These are phyloP conservation scores for Fusarium kyushuense DNA, from an alignment of 2,329 filamentous ascomycete genomes.

Conservation along the genomic window DNA sequence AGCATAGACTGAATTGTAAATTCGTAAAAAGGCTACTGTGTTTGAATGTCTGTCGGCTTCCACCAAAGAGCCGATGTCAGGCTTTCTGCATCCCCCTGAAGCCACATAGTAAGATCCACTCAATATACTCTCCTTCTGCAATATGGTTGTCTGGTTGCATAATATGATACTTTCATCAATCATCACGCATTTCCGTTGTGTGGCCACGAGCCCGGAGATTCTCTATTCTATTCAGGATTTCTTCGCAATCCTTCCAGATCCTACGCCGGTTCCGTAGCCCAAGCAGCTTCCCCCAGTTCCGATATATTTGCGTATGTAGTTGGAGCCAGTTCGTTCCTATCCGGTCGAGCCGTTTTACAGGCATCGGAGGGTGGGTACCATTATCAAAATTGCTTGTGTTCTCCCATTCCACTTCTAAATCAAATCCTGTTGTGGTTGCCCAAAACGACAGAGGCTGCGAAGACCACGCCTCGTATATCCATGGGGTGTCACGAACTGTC, in stretches of 20 bases:
- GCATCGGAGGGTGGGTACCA: neutral
- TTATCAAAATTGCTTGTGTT: neutral
- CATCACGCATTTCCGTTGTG: no score
- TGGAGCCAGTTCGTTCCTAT: conserved; percentile 8
- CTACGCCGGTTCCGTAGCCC: conserved; percentile 17
- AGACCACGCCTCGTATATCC: conserved; percentile 39
- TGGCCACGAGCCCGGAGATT: no score
- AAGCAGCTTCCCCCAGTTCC: neutral
- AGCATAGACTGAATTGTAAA: no score
- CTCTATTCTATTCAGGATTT: neutral
- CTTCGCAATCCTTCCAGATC: conserved; percentile 22
- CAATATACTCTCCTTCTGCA: no score
- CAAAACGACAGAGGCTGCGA: conserved; percentile 29
- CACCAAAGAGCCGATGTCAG: no score
- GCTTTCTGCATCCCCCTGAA: no score
- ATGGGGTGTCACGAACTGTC: conserved; percentile 22
- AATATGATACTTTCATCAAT: no score
- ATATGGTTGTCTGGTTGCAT: no score
- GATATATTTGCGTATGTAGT: neutral
- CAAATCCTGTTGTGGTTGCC: conserved; percentile 14
- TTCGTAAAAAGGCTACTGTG: no score
- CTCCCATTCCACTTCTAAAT: neutral
- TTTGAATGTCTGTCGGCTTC: no score
- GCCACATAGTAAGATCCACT: no score
- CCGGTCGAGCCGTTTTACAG: neutral